phyloP scores from a whole-genome alignment of 495 filamentous ascomycete genomes.

The Xylaria castorea region DNA sequence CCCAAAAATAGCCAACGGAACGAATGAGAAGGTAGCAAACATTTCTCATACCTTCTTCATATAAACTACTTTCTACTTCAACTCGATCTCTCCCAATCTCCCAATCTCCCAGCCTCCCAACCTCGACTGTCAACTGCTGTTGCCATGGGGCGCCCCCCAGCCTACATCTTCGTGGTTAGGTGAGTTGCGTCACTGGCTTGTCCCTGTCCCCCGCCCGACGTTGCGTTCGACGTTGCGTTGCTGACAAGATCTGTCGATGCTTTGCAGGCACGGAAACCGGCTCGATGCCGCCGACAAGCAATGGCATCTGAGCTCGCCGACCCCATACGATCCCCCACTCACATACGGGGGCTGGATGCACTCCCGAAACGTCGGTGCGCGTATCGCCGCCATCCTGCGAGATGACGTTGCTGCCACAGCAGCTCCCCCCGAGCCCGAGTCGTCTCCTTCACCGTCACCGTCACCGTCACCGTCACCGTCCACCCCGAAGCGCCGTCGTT shows the following conservation, averaged over 20 bases:
- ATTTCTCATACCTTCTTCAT: not conserved
- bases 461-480: constrained; percentile 16
- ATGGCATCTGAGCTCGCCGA: constrained; percentile 95
- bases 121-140: not conserved
- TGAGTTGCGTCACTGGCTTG: constrained; percentile 45
- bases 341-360: constrained; percentile 96
- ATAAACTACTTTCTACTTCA: not conserved
- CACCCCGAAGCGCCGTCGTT: constrained; percentile 59
- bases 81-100: not conserved
- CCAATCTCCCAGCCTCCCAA: not conserved
- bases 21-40: not conserved
- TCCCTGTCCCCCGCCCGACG: not conserved
- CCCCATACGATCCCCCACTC: constrained; percentile 93
- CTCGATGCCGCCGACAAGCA: constrained; percentile 91
- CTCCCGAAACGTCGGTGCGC: constrained; percentile 74
- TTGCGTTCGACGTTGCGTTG: not conserved
- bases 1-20: not conserved
- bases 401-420: constrained; percentile 50
- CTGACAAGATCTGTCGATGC: not conserved
- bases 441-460: not conserved
- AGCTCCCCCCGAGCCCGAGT: constrained; percentile 43
- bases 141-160: constrained; percentile 55
- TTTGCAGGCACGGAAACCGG: constrained; percentile 83
- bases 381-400: constrained; percentile 77
- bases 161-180: constrained; percentile 79